phyloP scores from a whole-genome alignment of 179 eudicot genomes.

The Sideroxylon spinosum region DNA sequence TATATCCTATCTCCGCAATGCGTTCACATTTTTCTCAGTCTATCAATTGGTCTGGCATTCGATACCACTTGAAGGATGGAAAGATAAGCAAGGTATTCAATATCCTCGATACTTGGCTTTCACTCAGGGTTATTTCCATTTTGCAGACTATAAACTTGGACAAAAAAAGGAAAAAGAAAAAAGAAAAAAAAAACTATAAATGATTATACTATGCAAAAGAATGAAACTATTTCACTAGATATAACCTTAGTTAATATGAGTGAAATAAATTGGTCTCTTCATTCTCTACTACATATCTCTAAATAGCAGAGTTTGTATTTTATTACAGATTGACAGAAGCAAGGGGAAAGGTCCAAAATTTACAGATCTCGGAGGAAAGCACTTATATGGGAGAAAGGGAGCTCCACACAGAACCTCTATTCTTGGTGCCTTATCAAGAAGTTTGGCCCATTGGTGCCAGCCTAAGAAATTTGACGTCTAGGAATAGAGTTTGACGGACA shows the following conservation, averaged over 20 bases:
- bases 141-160: neutral
- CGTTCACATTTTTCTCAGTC: constrained; percentile 82
- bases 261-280: neutral
- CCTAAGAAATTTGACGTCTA: constrained; percentile 90
- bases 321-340: constrained; percentile 81
- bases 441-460: constrained; percentile 67
- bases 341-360: constrained; percentile 75
- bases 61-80: constrained; percentile 82
- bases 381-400: constrained; percentile 66
- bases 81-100: constrained; percentile 65
- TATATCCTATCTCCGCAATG: constrained; percentile 78
- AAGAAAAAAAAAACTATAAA: neutral
- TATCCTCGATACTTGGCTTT: neutral
- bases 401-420: constrained; percentile 50
- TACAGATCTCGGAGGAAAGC: constrained; percentile 89
- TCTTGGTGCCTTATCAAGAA: constrained; percentile 59
- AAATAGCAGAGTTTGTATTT: neutral
- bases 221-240: no score
- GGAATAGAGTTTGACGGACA: constrained; percentile 13
- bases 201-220: no score
- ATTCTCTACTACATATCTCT: neutral
- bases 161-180: no score
- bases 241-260: neutral
- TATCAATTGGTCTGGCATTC: constrained; percentile 91
- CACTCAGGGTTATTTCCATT: neutral